A percentile compares a stretch with the other conserved stretches of the same genome.
Conservation (phyloP, 1,284 basidiomycete species). For the Trichosporon asahii region DNA sequence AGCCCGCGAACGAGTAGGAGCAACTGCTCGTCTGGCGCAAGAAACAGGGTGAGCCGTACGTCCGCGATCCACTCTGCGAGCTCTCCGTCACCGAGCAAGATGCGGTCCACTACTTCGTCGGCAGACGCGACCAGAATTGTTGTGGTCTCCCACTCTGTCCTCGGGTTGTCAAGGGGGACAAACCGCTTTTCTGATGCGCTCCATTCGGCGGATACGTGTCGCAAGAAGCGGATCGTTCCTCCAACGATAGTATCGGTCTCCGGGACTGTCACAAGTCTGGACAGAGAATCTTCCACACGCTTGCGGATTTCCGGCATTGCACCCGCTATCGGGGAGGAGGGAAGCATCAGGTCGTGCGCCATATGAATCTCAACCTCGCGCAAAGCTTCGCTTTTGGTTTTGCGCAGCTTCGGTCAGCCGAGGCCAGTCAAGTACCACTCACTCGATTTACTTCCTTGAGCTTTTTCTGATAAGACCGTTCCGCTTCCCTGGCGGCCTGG, state of each 20-base stretch:
- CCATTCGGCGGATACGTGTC: conserved; percentile 41
- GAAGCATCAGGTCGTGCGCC: conserved; percentile 38
- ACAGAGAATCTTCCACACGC: conserved; percentile 38
- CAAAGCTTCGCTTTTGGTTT: conserved; percentile 46
- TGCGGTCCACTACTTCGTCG: conserved; percentile 43
- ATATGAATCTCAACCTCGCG: conserved; percentile 47
- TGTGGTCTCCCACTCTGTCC: conserved; percentile 51
- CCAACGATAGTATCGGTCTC: conserved; percentile 33
- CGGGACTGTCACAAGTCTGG: conserved; percentile 29
- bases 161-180: conserved; percentile 34
- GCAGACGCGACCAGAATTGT: conserved; percentile 41
- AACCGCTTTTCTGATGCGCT: conserved; percentile 34
- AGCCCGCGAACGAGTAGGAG: conserved; percentile 49
- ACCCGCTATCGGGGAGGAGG: conserved; percentile 41
- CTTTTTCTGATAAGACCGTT: conserved; percentile 42
- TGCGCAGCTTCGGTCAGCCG: conserved; percentile 33
- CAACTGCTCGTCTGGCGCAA: conserved; percentile 33
- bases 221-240: conserved; percentile 45
- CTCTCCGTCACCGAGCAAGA: conserved; percentile 25
- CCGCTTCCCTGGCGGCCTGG: conserved; percentile 41
- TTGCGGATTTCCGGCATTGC: conserved; percentile 41
- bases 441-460: conserved; percentile 36
- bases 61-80: conserved; percentile 38
- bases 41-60: conserved; percentile 29
- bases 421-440: neutral